Conservation (phyloP, 805 yeast genomes). For the Yarrowia sp. region DNA sequence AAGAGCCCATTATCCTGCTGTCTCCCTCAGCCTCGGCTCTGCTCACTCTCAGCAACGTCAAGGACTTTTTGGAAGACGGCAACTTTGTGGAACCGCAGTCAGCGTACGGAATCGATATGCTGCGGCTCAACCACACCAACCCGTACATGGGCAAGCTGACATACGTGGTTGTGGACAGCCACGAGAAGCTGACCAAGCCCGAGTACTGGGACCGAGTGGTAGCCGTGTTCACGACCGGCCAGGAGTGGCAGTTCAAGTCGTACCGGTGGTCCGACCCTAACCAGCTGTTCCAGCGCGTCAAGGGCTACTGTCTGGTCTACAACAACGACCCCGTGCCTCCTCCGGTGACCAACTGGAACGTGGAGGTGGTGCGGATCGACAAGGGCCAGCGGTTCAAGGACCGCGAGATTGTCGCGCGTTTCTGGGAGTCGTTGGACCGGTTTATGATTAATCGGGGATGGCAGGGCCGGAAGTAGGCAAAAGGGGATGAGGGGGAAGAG, state of each 20-base stretch:
- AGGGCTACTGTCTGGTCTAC: slow-evolving; percentile 76
- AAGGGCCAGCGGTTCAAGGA: slow-evolving; percentile 83
- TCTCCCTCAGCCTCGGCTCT: slow-evolving; percentile 79
- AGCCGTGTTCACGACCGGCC: slow-evolving; percentile 95
- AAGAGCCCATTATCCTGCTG: slow-evolving; percentile 67
- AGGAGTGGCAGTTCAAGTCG: slow-evolving; percentile 90
- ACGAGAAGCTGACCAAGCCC: slow-evolving; percentile 82
- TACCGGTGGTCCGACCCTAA: slow-evolving; percentile 83
- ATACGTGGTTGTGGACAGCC: slow-evolving; percentile 81
- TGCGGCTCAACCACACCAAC: slow-evolving; percentile 36
- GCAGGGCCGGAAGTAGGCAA: slow-evolving; percentile 28
- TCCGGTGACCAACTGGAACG: slow-evolving; percentile 82
- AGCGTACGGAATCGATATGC: slow-evolving; percentile 19
- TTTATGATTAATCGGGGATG: slow-evolving; percentile 67
- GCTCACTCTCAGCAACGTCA: slow-evolving; percentile 60
- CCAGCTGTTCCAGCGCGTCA: slow-evolving; percentile 71
- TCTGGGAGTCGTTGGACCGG: slow-evolving; percentile 82
- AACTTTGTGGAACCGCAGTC: slow-evolving; percentile 48
- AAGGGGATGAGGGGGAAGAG: too few relatives aligned
- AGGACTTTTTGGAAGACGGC: slow-evolving; percentile 71
- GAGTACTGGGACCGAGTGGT: slow-evolving; percentile 98
- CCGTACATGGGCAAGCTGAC: slow-evolving; percentile 57
- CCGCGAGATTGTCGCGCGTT: slow-evolving; percentile 74
- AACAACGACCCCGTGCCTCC: slow-evolving; percentile 77
- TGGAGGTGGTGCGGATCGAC: slow-evolving; percentile 71